Conservation (phyloP, 1,284 basidiomycete species). For the Ceratobasidium sp. region DNA sequence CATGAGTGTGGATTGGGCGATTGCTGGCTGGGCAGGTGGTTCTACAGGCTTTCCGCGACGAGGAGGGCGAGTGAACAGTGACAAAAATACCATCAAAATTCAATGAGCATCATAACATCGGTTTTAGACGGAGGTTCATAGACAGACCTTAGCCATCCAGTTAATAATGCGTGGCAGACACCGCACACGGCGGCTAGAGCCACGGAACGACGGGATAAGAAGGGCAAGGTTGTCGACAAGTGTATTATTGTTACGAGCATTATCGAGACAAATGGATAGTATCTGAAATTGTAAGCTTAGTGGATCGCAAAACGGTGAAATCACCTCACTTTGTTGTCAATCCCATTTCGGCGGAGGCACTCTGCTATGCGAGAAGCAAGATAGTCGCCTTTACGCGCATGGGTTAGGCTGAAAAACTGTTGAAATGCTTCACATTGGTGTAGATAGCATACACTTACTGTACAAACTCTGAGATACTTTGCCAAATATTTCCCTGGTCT, state of each 20-base stretch:
- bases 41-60: not conserved
- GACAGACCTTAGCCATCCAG: conserved; percentile 25
- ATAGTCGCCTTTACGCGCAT: conserved; percentile 25
- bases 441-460: not conserved
- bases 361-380: not conserved
- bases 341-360: conserved; percentile 25
- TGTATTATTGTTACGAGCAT: conserved; percentile 24
- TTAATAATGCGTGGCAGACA: conserved; percentile 27
- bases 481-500: conserved; percentile 2
- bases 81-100: not conserved
- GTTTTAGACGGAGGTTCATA: not conserved
- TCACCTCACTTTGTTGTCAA: conserved; percentile 16
- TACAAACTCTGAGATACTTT: conserved; percentile 7
- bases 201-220: conserved; percentile 9
- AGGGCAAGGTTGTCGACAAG: not conserved
- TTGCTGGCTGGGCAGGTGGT: not conserved
- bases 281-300: not conserved
- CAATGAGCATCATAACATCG: not conserved
- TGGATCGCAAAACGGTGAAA: not conserved
- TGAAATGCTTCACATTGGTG: not conserved
- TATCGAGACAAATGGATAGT: conserved; percentile 21
- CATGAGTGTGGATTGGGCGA: not conserved
- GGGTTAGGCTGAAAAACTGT: conserved; percentile 19
- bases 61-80: not conserved
- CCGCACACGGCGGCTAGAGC: not conserved